Percentiles rank a stretch among this genome's conserved stretches.
Conservation (phyloP, 108 stramenopile species). For the Cyclotella sp. region DNA sequence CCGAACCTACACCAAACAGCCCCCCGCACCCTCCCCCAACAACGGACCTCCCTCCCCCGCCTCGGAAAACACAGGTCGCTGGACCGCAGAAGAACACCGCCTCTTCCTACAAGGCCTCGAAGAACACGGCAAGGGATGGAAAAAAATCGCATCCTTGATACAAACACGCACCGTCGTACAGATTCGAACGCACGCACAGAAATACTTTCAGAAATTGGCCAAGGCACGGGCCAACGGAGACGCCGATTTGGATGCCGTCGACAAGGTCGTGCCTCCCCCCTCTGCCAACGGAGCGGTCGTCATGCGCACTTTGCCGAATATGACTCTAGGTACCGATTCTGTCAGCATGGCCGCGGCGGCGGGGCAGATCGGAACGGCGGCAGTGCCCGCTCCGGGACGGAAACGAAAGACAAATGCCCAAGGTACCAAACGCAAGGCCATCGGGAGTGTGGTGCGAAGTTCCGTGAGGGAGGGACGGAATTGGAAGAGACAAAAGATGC, state of each 20-base stretch:
- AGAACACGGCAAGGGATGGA: constrained; percentile 96
- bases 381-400: background rate
- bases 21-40: background rate
- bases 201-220: constrained; percentile 98
- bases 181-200: constrained; percentile 98
- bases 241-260: background rate
- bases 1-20: constrained; percentile 3
- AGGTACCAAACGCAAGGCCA: constrained; percentile 82
- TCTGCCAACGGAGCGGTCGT: background rate
- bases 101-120: constrained; percentile 95
- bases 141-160: constrained; percentile 90
- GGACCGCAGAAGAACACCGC: constrained; percentile 96
- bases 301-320: constrained; percentile 10
- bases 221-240: constrained; percentile 92
- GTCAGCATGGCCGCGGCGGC: constrained; percentile 9
- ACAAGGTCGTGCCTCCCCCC: background rate
- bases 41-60: background rate
- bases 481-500: constrained; percentile 57
- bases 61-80: constrained; percentile 93
- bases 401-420: constrained; percentile 1
- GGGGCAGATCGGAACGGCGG: constrained; percentile 17
- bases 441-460: constrained; percentile 76
- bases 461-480: constrained; percentile 69
- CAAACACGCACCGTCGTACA: constrained; percentile 96
- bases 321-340: background rate